Conservation (phyloP, 208 protist genomes). For the Trypanosoma avium region DNA sequence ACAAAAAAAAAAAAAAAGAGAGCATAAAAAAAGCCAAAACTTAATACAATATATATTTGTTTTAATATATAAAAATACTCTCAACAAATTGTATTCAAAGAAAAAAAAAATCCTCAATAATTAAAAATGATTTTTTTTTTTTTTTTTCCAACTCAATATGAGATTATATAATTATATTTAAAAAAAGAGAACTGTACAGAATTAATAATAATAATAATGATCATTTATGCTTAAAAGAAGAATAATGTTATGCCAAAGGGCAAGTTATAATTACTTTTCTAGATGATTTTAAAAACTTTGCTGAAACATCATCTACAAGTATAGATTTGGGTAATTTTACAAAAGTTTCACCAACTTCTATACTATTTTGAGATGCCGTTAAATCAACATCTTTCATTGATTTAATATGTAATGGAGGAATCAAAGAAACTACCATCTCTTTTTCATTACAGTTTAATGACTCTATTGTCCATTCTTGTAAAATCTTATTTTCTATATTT, state of each 20-base stretch:
- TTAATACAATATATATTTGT: too few species aligned
- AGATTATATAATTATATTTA: neutral
- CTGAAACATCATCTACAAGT: constrained; percentile 42
- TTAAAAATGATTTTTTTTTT: neutral
- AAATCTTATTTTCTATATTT: neutral
- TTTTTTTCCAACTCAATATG: neutral
- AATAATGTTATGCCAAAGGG: constrained; percentile 15
- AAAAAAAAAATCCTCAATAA: neutral
- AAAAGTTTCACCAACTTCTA: constrained; percentile 51
- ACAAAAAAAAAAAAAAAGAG: constrained; percentile 8
- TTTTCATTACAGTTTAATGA: constrained; percentile 14
- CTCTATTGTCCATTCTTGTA: constrained; percentile 14
- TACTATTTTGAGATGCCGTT: constrained; percentile 22
- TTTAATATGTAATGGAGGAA: constrained; percentile 30
- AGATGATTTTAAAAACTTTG: constrained; percentile 58
- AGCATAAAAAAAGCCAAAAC: too few species aligned
- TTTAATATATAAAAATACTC: too few species aligned
- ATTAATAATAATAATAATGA: neutral
- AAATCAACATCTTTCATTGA: constrained; percentile 65
- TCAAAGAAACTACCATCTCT: constrained; percentile 33
- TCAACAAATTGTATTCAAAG: neutral
- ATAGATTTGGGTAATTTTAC: constrained; percentile 41
- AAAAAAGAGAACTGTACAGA: neutral
- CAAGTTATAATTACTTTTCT: constrained; percentile 54
- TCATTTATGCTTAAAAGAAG: neutral